Evolutionary conservation across 208 protist species (phyloP).

Genomic region (Blastocrithidia nonstop): DNA sequence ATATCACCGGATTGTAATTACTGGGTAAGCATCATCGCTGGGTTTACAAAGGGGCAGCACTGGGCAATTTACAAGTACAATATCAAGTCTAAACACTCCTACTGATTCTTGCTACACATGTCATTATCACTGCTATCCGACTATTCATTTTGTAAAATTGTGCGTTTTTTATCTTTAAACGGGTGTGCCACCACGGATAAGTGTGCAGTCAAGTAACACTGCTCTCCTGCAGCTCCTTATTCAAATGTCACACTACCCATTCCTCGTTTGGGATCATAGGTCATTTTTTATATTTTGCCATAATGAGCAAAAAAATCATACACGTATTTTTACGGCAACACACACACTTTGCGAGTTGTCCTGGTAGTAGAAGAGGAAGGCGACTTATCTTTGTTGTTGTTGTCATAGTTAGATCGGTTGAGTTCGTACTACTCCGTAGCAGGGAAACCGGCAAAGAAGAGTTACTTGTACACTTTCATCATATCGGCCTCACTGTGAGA

Average conservation of each 20-base stretch:
- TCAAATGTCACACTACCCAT: constrained; percentile 52
- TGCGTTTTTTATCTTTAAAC: constrained; percentile 4
- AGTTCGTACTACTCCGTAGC: neutral
- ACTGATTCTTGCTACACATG: constrained; percentile 3
- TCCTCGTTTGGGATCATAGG: constrained; percentile 29
- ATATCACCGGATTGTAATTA: constrained; percentile 17
- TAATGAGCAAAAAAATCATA: constrained; percentile 44
- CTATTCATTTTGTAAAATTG: neutral
- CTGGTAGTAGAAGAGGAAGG: neutral
- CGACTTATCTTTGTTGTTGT: neutral
- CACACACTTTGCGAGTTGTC: neutral
- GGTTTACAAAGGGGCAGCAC: constrained; percentile 36
- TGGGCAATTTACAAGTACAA: constrained; percentile 52
- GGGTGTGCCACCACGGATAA: constrained; percentile 16
- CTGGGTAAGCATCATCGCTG: constrained; percentile 17
- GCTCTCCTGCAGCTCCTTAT: constrained; percentile 22
- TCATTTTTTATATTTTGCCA: constrained; percentile 20
- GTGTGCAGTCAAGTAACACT: constrained; percentile 45
- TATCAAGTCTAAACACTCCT: constrained; percentile 15
- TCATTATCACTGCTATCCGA: constrained; percentile 4
- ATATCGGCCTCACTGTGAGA: constrained; percentile 4
- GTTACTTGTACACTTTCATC: constrained; percentile 24
- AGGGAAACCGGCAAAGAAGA: constrained; percentile 64
- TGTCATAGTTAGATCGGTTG: neutral
- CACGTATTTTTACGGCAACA: constrained; percentile 15